A percentile compares a stretch with the other conserved stretches of the same genome.
Conservation (phyloP, 306 rosid species). For the Crotalaria pallida region DNA sequence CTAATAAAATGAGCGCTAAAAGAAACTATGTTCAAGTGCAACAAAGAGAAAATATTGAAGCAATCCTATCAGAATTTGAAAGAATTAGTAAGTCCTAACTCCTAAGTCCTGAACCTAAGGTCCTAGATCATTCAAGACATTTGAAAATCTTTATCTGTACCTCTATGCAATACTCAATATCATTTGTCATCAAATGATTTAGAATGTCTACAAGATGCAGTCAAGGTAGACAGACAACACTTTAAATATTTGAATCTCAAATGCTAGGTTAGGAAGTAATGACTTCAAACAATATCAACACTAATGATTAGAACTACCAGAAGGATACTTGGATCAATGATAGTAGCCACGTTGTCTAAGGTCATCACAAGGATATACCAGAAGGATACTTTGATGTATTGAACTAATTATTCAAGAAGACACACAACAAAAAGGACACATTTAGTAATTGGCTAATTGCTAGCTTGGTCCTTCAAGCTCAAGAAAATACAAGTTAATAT, state of each 20-base stretch:
- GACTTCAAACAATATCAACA: conserved; percentile 3
- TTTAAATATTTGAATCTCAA: conserved; percentile 3
- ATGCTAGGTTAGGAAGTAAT: background rate
- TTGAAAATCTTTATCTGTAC: conserved; percentile 29
- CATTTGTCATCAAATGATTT: conserved; percentile 53
- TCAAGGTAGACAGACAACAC: conserved; percentile 43
- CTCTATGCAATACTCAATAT: conserved; percentile 75
- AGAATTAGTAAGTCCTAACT: conserved; percentile 14
- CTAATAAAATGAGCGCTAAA: too few species aligned
- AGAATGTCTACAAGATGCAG: conserved; percentile 51
- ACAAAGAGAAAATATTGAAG: too few species aligned
- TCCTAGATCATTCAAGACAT: background rate
- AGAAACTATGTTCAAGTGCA: too few species aligned
- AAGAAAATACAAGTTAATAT: too few species aligned
- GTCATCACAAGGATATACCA: conserved; percentile 53
- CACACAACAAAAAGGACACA: too few species aligned
- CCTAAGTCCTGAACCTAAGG: background rate
- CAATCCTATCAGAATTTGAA: conserved; percentile 11
- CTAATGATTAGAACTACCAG: conserved; percentile 2
- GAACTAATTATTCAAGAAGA: too few species aligned
- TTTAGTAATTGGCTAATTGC: too few species aligned
- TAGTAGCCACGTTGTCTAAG: conserved; percentile 63
- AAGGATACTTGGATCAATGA: conserved; percentile 78
- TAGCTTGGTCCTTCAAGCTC: too few species aligned
- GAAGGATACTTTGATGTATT: too few species aligned